Conservation (phyloP, 2,329 filamentous ascomycete genomes). For the Fusarium phyllophilum region DNA sequence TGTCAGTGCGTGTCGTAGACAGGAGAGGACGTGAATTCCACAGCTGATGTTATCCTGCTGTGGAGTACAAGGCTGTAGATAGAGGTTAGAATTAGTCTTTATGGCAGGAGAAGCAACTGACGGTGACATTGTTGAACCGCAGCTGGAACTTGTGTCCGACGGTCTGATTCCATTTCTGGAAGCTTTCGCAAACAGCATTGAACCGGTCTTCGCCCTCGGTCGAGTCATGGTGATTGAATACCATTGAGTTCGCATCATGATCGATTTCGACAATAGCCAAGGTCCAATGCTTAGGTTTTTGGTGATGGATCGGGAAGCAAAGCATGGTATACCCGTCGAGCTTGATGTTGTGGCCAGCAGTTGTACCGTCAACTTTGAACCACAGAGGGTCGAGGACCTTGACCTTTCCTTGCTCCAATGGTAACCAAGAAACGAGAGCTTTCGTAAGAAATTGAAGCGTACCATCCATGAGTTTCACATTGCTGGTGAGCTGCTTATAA, state of each 20-base stretch:
- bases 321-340: not conserved
- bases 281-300: not conserved
- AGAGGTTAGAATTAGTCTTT: not conserved
- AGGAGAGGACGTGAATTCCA: not conserved
- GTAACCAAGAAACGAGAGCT: not conserved
- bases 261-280: not conserved
- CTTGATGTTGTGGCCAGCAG: not conserved
- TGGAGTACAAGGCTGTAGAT: not conserved
- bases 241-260: not conserved
- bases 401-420: not conserved
- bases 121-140: not conserved
- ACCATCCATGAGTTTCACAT: not conserved
- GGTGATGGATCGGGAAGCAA: conserved; percentile 9
- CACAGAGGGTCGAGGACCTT: conserved; percentile 7
- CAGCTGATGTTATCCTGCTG: not conserved
- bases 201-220: fast-evolving
- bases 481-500: not conserved
- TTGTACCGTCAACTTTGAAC: not conserved
- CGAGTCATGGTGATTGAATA: not conserved
- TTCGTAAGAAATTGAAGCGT: not conserved
- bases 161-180: not conserved
- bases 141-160: not conserved
- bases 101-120: not conserved
- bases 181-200: not conserved
- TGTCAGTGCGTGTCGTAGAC: not conserved